A percentile compares a stretch with the other conserved stretches of the same genome.
Evolutionary conservation across 495 filamentous ascomycete species (phyloP).

Genomic region (Penicillium cosmopolitanum): DNA sequence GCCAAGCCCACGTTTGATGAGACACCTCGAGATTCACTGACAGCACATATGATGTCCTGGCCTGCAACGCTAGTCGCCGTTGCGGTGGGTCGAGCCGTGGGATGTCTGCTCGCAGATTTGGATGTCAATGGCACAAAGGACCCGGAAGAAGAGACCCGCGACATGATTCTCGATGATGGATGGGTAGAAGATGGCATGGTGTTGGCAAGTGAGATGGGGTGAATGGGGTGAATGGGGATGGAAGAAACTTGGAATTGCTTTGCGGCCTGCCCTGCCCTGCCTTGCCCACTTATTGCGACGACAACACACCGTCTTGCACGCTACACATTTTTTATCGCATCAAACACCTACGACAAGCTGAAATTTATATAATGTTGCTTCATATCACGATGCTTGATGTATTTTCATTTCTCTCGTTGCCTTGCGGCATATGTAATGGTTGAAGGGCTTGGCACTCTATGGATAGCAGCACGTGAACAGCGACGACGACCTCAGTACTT

Average conservation of each 20-base stretch:
- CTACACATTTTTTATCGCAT: too few relatives aligned
- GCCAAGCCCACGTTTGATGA: conserved; percentile 88
- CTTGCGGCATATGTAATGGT: too few relatives aligned
- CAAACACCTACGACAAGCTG: too few relatives aligned
- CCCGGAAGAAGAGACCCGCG: conserved; percentile 7
- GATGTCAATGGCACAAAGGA: conserved; percentile 32
- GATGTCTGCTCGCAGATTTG: conserved; percentile 42
- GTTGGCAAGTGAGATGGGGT: neutral
- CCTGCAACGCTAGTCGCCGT: conserved; percentile 72
- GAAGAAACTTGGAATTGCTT: neutral
- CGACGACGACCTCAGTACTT: too few relatives aligned
- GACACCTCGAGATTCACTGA: conserved; percentile 84
- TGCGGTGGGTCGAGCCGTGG: conserved; percentile 53
- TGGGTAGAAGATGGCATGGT: neutral
- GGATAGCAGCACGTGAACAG: too few relatives aligned
- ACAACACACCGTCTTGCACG: too few relatives aligned
- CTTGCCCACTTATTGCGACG: too few relatives aligned
- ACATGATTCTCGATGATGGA: neutral
- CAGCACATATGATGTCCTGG: conserved; percentile 84
- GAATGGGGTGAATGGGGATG: neutral
- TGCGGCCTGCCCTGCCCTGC: neutral
- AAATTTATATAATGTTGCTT: too few relatives aligned
- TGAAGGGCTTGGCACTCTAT: too few relatives aligned
- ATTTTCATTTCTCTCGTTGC: too few relatives aligned
- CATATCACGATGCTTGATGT: too few relatives aligned